These are phyloP conservation scores for Kwoniella sp. DNA, from an alignment of 768 basidiomycete species.

Conservation along the genomic window DNA sequence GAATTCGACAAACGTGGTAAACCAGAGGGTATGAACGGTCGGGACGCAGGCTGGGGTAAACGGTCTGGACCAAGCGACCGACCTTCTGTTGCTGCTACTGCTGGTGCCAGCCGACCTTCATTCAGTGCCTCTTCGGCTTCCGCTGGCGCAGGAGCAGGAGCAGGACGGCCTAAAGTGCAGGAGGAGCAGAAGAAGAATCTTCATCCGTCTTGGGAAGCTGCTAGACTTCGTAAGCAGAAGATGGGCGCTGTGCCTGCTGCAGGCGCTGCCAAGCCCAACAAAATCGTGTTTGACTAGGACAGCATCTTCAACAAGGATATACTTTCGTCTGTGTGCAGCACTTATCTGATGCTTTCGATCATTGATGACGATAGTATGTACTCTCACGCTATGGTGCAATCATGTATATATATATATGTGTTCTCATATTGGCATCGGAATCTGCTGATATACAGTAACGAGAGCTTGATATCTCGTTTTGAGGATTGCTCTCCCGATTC, in stretches of 20 bases:
- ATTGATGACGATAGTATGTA: no score
- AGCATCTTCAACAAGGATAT: neutral
- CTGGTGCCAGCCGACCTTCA: constrained; percentile 15
- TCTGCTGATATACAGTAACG: no score
- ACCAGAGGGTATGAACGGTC: constrained; percentile 12
- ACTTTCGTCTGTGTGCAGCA: neutral
- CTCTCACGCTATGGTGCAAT: no score
- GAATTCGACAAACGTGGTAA: constrained; percentile 19
- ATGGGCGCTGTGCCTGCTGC: constrained; percentile 53
- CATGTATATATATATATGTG: no score
- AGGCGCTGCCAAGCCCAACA: constrained; percentile 76
- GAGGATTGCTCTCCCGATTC: no score
- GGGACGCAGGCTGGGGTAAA: constrained; percentile 9
- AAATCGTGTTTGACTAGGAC: constrained; percentile 69
- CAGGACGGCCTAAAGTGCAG: neutral
- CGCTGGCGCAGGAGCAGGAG: neutral
- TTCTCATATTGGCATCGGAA: no score
- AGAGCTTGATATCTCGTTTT: no score
- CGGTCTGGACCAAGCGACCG: neutral
- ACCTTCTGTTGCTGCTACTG: neutral
- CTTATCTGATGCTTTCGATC: no score
- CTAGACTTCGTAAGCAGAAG: constrained; percentile 67
- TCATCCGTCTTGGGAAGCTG: constrained; percentile 98
- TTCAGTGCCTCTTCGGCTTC: constrained; percentile 9
- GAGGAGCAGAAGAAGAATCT: constrained; percentile 56